A percentile compares a stretch with the other conserved stretches of the same genome.
Conservation (phyloP, 371 early-diverging fungal genomes). For the Mucor ambiguus region DNA sequence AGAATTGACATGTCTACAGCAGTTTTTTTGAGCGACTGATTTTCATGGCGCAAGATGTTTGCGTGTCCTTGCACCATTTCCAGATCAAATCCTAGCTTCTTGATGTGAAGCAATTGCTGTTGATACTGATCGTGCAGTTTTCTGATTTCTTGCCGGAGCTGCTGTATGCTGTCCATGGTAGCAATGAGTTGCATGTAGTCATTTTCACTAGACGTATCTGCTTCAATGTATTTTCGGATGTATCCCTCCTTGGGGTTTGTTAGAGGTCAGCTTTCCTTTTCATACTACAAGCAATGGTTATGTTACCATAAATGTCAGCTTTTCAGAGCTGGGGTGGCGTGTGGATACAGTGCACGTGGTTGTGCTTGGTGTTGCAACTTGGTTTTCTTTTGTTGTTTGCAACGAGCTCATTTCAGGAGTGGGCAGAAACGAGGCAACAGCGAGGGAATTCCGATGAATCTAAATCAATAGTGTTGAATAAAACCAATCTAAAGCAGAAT, state of each 20-base stretch:
- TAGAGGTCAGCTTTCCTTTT: background rate
- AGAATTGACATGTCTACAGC: slow-evolving; percentile 66
- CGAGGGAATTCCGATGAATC: slow-evolving; percentile 1
- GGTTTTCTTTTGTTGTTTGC: background rate
- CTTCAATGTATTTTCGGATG: background rate
- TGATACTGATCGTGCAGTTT: slow-evolving; percentile 40
- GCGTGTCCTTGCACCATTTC: slow-evolving; percentile 73
- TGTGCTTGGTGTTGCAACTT: slow-evolving; percentile 2
- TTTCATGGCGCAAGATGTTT: slow-evolving; percentile 69
- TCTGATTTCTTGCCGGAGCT: slow-evolving; percentile 36
- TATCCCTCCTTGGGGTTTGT: background rate
- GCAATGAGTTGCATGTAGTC: background rate
- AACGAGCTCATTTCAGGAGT: background rate
- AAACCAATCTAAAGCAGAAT: slow-evolving; percentile 5
- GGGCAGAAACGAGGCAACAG: background rate
- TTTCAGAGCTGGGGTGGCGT: background rate
- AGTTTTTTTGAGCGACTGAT: slow-evolving; percentile 60
- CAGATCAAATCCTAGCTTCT: slow-evolving; percentile 65
- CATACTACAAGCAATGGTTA: background rate
- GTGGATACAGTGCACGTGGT: background rate
- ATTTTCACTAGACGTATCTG: background rate
- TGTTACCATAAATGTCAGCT: slow-evolving; percentile 10
- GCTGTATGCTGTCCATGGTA: slow-evolving; percentile 30
- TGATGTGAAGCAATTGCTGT: slow-evolving; percentile 46
- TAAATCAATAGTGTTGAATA: background rate